Conservation (phyloP, 805 yeast genomes). For the Nakazawaea anatomiae region DNA sequence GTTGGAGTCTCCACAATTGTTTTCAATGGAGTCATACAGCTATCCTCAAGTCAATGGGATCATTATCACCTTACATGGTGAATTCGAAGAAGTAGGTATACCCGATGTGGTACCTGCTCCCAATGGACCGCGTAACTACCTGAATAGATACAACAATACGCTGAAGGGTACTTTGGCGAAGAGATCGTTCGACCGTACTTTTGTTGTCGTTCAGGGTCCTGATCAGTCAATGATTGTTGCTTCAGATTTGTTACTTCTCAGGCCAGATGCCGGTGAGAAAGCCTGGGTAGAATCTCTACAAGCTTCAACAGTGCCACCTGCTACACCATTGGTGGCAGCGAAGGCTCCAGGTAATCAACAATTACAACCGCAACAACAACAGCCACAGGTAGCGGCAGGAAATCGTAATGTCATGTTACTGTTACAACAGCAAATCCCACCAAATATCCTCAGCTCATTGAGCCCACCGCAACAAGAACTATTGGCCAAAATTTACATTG, state of each 20-base stretch:
- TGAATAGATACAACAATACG: slow-evolving; percentile 21
- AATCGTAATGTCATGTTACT: slow-evolving; percentile 7
- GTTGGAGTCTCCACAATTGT: slow-evolving; percentile 53
- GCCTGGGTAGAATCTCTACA: slow-evolving; percentile 40
- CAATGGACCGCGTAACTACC: slow-evolving; percentile 1
- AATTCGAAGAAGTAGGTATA: slow-evolving; percentile 60
- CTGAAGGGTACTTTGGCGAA: slow-evolving; percentile 35
- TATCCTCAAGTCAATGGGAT: slow-evolving; percentile 71
- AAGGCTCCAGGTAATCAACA: background rate
- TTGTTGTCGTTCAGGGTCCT: slow-evolving; percentile 67
- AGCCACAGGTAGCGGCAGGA: slow-evolving; percentile 6
- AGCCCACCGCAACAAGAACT: slow-evolving; percentile 55
- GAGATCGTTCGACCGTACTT: slow-evolving; percentile 82
- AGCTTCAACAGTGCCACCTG: background rate
- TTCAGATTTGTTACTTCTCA: slow-evolving; percentile 70
- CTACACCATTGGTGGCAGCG: slow-evolving; percentile 13
- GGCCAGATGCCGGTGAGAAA: slow-evolving; percentile 48
- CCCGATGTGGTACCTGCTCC: slow-evolving; percentile 32
- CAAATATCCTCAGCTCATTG: slow-evolving; percentile 47
- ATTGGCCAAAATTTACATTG: slow-evolving; percentile 56
- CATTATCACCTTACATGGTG: slow-evolving; percentile 78
- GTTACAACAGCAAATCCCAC: slow-evolving; percentile 40
- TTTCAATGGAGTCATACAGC: slow-evolving; percentile 74
- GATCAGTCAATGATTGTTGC: slow-evolving; percentile 75
- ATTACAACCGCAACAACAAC: slow-evolving; percentile 14